Base-by-base conservation (phyloP, 1,284 basidiomycete species). In the Pseudozyma sp. region DNA sequence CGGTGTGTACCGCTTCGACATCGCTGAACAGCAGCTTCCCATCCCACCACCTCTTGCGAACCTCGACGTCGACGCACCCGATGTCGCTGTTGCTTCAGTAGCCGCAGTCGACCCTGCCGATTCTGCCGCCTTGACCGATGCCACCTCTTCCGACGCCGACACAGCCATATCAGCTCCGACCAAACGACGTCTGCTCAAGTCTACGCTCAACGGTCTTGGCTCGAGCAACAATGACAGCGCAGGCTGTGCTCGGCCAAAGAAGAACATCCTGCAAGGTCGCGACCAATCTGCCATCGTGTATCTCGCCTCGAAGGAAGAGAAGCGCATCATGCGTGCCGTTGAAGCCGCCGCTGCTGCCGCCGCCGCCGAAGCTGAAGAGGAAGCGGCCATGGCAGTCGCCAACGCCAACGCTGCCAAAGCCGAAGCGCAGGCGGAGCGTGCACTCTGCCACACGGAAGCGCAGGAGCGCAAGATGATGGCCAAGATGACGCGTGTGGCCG, bases 401-500 rank as follows among this genome's bases (percentile, higher is more conserved):
- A 29, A 16, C 33, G 47, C 33, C 8, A 30, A 34, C 14, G 24
- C 50, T 8, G 37, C 40, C 14, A 29, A 40, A 13, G 53, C 40
- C 5, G 59, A 57, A 29, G 46, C 45, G 7, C 59, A 58, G 39
- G 60, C 62, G 11, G 61, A 62, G 10, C 11, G 54, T 31, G 64
- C 58, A 9, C 51, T 53, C 0, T 47, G 47, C 17, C 55, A 59
- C 24, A 63, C 57, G n/a, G 53, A 65, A 37, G 54, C 53, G 9
- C 52, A 67, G 24, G 66, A 57, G 17, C 54, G 62, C 39, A 59
- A 42, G 33, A 60, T 66, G 55, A 69, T 66, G 70, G 65, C 66
- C 43, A 74, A 74, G 51, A 74, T 74, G 71, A 66, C 62, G 19
- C 62, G 62, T 9, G 66, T 74, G 5, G 71, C 71, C 10, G 71